Percentiles rank a stretch among this genome's conserved stretches.
Conservation (phyloP, 495 filamentous ascomycete species). For the Clavariopsis aquatica region DNA sequence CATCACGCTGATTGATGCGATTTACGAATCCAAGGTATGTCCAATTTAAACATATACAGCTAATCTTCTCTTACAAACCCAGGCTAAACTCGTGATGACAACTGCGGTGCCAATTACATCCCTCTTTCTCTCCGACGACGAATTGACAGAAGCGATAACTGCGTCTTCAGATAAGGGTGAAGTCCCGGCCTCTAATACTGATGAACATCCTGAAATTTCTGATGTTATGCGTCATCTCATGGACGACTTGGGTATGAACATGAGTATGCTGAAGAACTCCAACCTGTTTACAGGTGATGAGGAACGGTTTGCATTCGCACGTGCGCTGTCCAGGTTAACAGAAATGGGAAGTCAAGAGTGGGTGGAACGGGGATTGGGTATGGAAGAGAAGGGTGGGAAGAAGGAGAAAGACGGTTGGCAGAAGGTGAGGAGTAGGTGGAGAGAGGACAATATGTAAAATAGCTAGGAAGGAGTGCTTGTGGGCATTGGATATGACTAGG, state of each 20-base stretch:
- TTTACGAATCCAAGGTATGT: conserved; percentile 74
- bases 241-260: conserved; percentile 89
- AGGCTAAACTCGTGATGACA: conserved; percentile 93
- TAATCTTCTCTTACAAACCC: conserved; percentile 26
- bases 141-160: conserved; percentile 61
- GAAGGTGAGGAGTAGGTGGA: conserved; percentile 46
- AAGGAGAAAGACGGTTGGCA: conserved; percentile 48
- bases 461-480: neutral
- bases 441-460: conserved; percentile 42
- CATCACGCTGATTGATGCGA: conserved; percentile 95
- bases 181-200: conserved; percentile 45
- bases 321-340: conserved; percentile 77
- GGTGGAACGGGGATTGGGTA: conserved; percentile 80
- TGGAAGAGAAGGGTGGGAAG: conserved; percentile 47
- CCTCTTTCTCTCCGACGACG: conserved; percentile 82
- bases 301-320: conserved; percentile 92
- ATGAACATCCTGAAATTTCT: conserved; percentile 59
- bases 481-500: neutral
- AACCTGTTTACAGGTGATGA: conserved; percentile 93
- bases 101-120: conserved; percentile 79
- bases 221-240: conserved; percentile 87
- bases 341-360: conserved; percentile 96
- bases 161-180: conserved; percentile 43
- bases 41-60: neutral
- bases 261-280: conserved; percentile 79